Percentiles rank a stretch among this genome's conserved stretches.
These are phyloP conservation scores for Erodium maritimum DNA, from an alignment of 345 rosid genomes.

Conservation along the genomic window DNA sequence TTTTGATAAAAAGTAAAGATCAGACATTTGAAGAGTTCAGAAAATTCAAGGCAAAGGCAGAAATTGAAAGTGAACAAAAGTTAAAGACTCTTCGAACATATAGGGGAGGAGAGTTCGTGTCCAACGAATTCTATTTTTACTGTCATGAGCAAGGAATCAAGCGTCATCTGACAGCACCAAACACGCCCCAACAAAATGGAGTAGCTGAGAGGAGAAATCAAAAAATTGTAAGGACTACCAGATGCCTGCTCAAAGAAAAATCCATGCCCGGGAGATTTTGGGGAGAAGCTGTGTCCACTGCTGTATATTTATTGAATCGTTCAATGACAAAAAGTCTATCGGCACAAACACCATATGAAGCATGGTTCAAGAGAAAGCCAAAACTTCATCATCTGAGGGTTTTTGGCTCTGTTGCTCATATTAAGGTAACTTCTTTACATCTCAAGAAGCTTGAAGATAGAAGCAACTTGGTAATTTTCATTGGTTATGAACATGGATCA, in stretches of 20 bases:
- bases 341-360: not conserved
- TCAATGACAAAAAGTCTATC: not conserved
- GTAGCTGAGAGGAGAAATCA: not conserved
- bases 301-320: rapidly evolving
- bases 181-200: not conserved
- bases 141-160: not conserved
- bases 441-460: no score
- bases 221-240: not conserved
- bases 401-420: no score
- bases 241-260: not conserved
- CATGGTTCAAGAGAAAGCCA: not conserved
- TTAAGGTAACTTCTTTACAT: no score
- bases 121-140: not conserved
- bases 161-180: not conserved
- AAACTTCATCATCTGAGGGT: not conserved
- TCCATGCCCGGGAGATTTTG: not conserved
- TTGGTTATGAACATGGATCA: no score
- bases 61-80: no score
- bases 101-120: not conserved
- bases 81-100: not conserved
- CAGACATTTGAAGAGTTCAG: no score
- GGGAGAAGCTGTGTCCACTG: not conserved
- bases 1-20: no score
- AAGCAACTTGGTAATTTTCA: no score
- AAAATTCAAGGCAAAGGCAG: no score